Evolutionary conservation across 768 basidiomycete genomes (phyloP).

Genomic region (Rhizopogon roseolus): DNA sequence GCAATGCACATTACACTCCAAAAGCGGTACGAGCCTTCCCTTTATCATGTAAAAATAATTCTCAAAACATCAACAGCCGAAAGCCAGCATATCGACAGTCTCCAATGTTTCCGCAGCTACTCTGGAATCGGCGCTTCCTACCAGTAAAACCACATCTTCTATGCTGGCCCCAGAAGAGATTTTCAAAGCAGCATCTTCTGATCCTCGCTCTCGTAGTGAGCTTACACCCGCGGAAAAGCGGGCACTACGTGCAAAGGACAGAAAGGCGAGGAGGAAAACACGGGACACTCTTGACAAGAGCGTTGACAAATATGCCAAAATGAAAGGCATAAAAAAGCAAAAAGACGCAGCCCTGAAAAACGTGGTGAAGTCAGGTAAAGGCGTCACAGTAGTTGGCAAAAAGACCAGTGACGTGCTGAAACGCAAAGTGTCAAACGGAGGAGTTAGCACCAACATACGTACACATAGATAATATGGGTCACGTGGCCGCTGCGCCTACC

Average conservation of each 20-base stretch:
- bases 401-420: constrained; percentile 29
- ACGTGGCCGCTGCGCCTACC: background rate
- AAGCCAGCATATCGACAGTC: constrained; percentile 79
- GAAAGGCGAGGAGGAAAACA: constrained; percentile 68
- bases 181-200: constrained; percentile 53
- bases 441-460: constrained; percentile 12
- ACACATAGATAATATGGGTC: no score
- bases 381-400: constrained; percentile 87
- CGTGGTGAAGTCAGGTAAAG: constrained; percentile 79
- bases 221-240: constrained; percentile 84
- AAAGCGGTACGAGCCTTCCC: constrained; percentile 62
- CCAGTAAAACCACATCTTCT: constrained; percentile 64
- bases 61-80: constrained; percentile 53
- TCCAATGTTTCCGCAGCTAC: constrained; percentile 77
- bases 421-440: constrained; percentile 32
- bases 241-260: constrained; percentile 57
- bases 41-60: background rate
- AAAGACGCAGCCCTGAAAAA: constrained; percentile 81
- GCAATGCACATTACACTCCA: constrained; percentile 93
- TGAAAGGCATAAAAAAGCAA: constrained; percentile 64
- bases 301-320: constrained; percentile 58
- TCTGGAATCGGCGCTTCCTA: constrained; percentile 89
- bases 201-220: constrained; percentile 67
- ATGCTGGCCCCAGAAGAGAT: constrained; percentile 95
- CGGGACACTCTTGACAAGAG: constrained; percentile 59